A percentile compares a stretch with the other conserved stretches of the same genome.
These are phyloP conservation scores for Dendrobium officinale DNA, from an alignment of 106 monocot species.

Conservation along the genomic window DNA sequence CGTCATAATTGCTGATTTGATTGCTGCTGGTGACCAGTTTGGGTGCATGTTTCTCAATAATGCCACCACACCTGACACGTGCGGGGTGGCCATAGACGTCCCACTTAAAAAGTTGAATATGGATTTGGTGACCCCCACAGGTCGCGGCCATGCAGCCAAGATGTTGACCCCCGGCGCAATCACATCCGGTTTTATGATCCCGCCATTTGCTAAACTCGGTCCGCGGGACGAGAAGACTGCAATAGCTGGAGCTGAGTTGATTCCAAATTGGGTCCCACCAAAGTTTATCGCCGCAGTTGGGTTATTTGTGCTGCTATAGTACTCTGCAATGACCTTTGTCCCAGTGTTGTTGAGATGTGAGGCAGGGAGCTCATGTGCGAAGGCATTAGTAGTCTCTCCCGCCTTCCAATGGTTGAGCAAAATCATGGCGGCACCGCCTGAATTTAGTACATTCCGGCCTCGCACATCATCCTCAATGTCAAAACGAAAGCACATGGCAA, in stretches of 20 bases:
- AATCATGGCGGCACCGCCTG: conserved; percentile 21
- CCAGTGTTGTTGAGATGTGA: conserved; percentile 15
- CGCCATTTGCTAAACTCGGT: conserved; percentile 25
- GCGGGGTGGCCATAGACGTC: conserved; percentile 44
- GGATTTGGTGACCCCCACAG: conserved; percentile 19
- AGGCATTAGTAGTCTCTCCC: conserved; percentile 10
- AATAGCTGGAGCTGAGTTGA: conserved; percentile 24
- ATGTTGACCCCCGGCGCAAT: conserved; percentile 47
- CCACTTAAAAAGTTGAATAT: conserved; percentile 30
- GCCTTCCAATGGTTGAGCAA: neutral
- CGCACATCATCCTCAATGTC: neutral
- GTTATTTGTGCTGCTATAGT: conserved; percentile 6
- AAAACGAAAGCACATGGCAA: conserved; percentile 11
- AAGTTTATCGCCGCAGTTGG: conserved; percentile 30
- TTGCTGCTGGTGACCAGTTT: conserved; percentile 33
- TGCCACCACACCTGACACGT: conserved; percentile 32
- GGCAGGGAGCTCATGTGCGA: conserved; percentile 30
- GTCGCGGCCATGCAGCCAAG: conserved; percentile 25
- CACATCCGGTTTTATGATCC: conserved; percentile 39
- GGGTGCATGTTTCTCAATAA: conserved; percentile 23
- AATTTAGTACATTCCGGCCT: neutral
- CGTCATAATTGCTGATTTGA: conserved; percentile 39
- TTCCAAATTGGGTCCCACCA: conserved; percentile 19
- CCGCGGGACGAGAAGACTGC: conserved; percentile 36
- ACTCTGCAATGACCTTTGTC: conserved; percentile 3